phyloP scores from a whole-genome alignment of 2,329 filamentous ascomycete genomes.

The Drechslerella coelobrocha region DNA sequence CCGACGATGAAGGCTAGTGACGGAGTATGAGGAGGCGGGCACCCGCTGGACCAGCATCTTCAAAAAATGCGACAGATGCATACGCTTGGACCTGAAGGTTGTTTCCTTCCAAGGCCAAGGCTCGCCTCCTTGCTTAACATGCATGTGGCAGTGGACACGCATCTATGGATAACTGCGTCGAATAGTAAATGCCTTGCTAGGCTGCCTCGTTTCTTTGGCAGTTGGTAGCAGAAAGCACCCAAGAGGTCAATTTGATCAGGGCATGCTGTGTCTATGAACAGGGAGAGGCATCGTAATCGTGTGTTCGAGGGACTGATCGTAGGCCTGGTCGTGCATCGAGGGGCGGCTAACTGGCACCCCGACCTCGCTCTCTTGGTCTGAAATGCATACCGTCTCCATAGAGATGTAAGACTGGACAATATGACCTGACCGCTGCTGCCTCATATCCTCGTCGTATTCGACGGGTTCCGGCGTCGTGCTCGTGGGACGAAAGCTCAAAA shows the following conservation, averaged over 20 bases:
- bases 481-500: conserved; percentile 49
- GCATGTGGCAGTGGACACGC: not conserved
- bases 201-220: conserved; percentile 1
- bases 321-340: conserved; percentile 34
- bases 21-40: not conserved
- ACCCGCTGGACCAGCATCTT: not conserved
- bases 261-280: conserved; percentile 42
- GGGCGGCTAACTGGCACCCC: conserved; percentile 37
- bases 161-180: not conserved
- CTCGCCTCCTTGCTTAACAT: conserved; percentile 1
- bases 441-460: conserved; percentile 49
- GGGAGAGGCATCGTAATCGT: conserved; percentile 40
- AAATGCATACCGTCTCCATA: conserved; percentile 49
- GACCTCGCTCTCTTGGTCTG: conserved; percentile 48
- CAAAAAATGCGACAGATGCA: not conserved
- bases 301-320: conserved; percentile 30
- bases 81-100: not conserved
- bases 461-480: conserved; percentile 47
- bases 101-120: conserved; percentile 1
- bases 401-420: conserved; percentile 49
- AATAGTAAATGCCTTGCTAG: conserved; percentile 14
- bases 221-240: not conserved
- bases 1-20: not conserved
- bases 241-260: conserved; percentile 13
- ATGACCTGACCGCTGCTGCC: conserved; percentile 45